Evolutionary conservation across 345 rosid species (phyloP).

Genomic region (Chamaenerion angustifolium): DNA sequence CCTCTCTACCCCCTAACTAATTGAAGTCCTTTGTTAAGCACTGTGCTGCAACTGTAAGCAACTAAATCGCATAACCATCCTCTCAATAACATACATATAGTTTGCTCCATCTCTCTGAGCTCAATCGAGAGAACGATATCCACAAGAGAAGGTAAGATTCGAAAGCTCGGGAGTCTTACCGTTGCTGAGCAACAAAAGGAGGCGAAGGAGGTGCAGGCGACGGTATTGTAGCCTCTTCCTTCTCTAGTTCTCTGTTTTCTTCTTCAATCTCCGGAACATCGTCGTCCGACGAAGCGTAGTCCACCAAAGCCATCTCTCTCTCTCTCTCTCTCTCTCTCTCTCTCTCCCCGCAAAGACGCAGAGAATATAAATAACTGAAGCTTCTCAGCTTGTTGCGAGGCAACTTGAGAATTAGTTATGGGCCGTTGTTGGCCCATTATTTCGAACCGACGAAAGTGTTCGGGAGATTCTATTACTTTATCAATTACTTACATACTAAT

Average conservation of each 20-base stretch:
- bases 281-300: conserved; percentile 56
- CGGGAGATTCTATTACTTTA: no score
- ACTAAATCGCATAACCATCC: no score
- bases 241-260: conserved; percentile 3
- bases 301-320: conserved; percentile 49
- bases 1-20: no score
- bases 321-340: conserved; percentile 4
- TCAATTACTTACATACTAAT: no score
- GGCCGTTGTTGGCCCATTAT: background rate
- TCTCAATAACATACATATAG: background rate
- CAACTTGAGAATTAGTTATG: background rate
- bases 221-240: conserved; percentile 6
- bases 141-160: no score
- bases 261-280: conserved; percentile 17
- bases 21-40: no score
- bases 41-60: no score
- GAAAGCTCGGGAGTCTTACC: conserved; percentile 11
- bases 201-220: conserved; percentile 8
- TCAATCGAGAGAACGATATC: background rate
- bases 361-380: background rate
- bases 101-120: background rate
- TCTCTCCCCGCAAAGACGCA: background rate
- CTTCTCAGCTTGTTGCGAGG: background rate
- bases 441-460: no score
- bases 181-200: conserved; percentile 9